These are phyloP conservation scores for Phaeotremella fagi DNA, from an alignment of 768 basidiomycete species.

Conservation along the genomic window DNA sequence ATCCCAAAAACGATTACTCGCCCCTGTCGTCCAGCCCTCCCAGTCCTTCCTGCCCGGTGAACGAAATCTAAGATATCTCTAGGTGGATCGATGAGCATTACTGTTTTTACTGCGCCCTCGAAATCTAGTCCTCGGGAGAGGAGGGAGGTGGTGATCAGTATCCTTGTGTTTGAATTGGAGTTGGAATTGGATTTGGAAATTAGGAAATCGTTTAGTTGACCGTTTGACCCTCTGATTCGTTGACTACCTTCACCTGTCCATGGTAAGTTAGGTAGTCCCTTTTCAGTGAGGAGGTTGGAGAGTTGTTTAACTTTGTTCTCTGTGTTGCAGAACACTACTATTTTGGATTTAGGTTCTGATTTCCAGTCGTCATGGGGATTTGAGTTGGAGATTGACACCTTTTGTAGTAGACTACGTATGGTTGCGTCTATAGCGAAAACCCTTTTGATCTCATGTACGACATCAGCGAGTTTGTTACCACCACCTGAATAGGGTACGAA, in stretches of 20 bases:
- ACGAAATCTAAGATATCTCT: conserved; percentile 86
- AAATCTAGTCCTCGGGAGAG: conserved; percentile 89
- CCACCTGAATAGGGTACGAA: conserved; percentile 66
- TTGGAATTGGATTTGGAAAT: neutral
- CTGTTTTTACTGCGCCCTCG: conserved; percentile 66
- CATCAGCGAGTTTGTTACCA: conserved; percentile 73
- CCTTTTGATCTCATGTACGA: conserved; percentile 65
- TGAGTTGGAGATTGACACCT: conserved; percentile 1
- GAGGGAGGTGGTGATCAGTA: conserved; percentile 83
- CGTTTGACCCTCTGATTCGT: conserved; percentile 65
- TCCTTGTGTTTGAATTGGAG: conserved; percentile 37
- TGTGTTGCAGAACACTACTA: conserved; percentile 81
- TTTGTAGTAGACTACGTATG: too few relatives aligned
- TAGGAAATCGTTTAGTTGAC: conserved; percentile 72
- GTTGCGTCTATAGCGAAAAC: conserved; percentile 64
- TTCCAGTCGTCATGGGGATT: conserved; percentile 4
- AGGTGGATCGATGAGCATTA: conserved; percentile 83
- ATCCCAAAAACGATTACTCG: conserved; percentile 44
- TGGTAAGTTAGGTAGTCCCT: conserved; percentile 58
- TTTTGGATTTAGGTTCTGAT: conserved; percentile 55
- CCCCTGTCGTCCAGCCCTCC: conserved; percentile 55
- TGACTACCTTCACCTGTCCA: conserved; percentile 59
- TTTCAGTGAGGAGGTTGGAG: conserved; percentile 57
- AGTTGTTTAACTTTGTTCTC: conserved; percentile 64
- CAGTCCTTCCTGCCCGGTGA: conserved; percentile 81